Evolutionary conservation across 2,329 filamentous ascomycete genomes (phyloP), one percentile per base, ranked within the genome.

Genomic region (Aplosporella prunicola): DNA sequence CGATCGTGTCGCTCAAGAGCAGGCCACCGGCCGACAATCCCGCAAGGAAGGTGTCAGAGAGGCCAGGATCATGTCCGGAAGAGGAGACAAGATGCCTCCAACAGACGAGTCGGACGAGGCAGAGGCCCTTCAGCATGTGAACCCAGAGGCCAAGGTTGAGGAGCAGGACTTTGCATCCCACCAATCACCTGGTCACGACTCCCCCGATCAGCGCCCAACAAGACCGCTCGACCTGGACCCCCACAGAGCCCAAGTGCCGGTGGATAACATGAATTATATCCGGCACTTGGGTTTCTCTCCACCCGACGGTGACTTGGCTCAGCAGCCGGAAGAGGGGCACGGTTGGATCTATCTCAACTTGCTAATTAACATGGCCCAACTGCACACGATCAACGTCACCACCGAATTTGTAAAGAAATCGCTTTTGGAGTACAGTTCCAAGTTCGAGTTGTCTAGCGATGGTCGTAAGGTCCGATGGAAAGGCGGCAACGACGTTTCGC

Each of bases 271-370:
- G 58, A 71, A 82, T 6, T 88, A 87, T 51, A 82, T 87, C 46
- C 76, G 78, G 5, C 82, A 86, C 55, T 63, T 88, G 9, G 81
- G 81, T 9, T 67, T 85, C 45, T 68, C 74, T 0, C 76, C 77
- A 0, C 76, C 76, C 0, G 68, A 80, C 32, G 30, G 30, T n/a
- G 37, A 39, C 7, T n/a, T n/a, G n/a, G n/a, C n/a, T n/a, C 31
- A 9, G 5, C 18, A 29, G 3, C 37, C 37, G 2, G 62, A 62
- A 8, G 69, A 77, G 0, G 78, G 80, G 38, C 77, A 86, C 17
- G 82, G 82, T 4, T 91, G 84, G 84, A 76, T 89, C 0, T 89
- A 88, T 48, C 62, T 91, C 5, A 91, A 91, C 47, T 62, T 93
- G 1, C 67, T 93, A 2, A 78, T 80, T 52, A 87, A 81, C 51